phyloP scores from a whole-genome alignment of 306 rosid genomes.

The Abrus precatorius region DNA sequence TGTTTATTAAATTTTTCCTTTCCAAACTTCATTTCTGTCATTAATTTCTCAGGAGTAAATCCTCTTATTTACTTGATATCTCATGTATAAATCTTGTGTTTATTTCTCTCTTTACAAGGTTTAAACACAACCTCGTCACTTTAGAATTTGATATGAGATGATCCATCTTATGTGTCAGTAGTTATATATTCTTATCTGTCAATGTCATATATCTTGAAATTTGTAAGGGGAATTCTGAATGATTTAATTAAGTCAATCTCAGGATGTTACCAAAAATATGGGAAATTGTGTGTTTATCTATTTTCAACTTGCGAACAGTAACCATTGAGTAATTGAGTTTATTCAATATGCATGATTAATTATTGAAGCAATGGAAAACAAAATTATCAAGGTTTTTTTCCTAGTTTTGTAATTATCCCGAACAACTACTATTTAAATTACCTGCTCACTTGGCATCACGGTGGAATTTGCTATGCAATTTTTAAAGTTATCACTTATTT shows the following conservation, averaged over 20 bases:
- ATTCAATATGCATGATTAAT: background rate
- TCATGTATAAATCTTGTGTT: too few species aligned
- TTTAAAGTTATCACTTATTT: background rate
- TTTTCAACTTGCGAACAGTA: background rate
- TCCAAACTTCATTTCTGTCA: background rate
- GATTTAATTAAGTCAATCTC: background rate
- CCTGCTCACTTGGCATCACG: background rate
- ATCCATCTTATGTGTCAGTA: background rate
- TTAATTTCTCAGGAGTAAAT: too few species aligned
- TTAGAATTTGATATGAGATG: background rate
- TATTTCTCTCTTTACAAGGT: background rate
- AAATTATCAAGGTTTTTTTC: background rate
- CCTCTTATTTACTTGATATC: too few species aligned
- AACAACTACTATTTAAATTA: background rate
- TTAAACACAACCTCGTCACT: background rate
- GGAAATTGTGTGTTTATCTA: background rate
- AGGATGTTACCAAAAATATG: background rate
- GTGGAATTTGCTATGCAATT: background rate
- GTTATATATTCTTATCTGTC: background rate
- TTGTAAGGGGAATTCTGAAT: constrained; percentile 1
- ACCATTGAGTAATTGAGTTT: background rate
- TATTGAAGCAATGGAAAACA: background rate
- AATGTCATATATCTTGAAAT: background rate
- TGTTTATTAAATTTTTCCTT: background rate
- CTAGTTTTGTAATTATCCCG: background rate